A percentile compares a stretch with the other conserved stretches of the same genome.
Conservation (phyloP, 306 rosid species). For the Calophaca sinica region DNA sequence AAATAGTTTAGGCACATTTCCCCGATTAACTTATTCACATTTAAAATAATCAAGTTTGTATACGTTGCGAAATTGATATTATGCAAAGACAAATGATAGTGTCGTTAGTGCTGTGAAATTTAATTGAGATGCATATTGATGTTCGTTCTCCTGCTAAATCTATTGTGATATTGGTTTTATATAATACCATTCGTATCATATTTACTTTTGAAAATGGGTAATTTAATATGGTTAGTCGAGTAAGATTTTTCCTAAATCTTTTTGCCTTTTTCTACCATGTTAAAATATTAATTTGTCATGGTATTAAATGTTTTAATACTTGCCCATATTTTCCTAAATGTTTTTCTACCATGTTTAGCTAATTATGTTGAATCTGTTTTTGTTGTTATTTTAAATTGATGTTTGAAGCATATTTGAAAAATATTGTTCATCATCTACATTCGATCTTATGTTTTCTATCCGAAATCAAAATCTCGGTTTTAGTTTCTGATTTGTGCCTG, state of each 20-base stretch:
- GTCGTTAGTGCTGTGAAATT: constrained; percentile 22
- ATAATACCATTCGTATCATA: background rate
- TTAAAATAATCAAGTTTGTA: constrained; percentile 6
- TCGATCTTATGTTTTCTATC: constrained; percentile 20
- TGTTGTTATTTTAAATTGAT: constrained; percentile 28
- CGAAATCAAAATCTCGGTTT: background rate
- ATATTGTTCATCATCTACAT: background rate
- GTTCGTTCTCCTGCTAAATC: background rate
- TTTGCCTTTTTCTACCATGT: constrained; percentile 9
- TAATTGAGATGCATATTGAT: constrained; percentile 19
- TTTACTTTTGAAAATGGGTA: constrained; percentile 9
- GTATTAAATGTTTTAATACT: background rate
- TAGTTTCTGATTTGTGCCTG: constrained; percentile 22
- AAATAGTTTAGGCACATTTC: constrained; percentile 7
- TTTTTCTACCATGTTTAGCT: constrained; percentile 2
- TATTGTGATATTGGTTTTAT: background rate
- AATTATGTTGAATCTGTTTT: background rate
- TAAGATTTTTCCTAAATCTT: background rate
- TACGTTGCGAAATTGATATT: background rate
- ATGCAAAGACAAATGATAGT: background rate
- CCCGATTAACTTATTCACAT: background rate
- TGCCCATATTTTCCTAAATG: background rate
- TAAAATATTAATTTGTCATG: constrained; percentile 10
- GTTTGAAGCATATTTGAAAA: constrained; percentile 26
- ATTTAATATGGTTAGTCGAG: background rate